Evolutionary conservation across 2,329 filamentous ascomycete species (phyloP).

Genomic region (Cladophialophora bantiana): DNA sequence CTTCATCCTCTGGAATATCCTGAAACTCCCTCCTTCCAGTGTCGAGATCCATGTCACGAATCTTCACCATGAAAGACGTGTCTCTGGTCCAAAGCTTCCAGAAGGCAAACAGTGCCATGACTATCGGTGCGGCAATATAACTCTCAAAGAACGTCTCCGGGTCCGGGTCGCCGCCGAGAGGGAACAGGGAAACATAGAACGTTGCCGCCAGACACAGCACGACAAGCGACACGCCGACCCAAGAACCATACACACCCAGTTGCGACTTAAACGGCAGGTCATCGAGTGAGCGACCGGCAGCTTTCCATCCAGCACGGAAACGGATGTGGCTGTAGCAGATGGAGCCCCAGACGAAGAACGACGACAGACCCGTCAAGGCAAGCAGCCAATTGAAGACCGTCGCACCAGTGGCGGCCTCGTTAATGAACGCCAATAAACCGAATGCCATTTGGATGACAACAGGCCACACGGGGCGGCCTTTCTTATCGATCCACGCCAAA

Average conservation of each 20-base stretch:
- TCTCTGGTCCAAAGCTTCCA: constrained; percentile 46
- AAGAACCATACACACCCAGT: constrained; percentile 79
- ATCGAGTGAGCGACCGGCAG: constrained; percentile 71
- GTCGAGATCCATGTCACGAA: constrained; percentile 57
- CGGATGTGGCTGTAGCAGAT: constrained; percentile 70
- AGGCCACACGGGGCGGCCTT: constrained; percentile 78
- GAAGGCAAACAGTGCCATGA: constrained; percentile 58
- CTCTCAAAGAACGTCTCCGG: constrained; percentile 72
- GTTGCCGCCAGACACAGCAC: constrained; percentile 69
- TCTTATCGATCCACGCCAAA: constrained; percentile 80
- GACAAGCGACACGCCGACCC: constrained; percentile 73
- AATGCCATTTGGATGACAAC: constrained; percentile 71
- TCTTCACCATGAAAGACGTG: constrained; percentile 22
- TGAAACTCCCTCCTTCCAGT: constrained; percentile 76
- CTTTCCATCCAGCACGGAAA: constrained; percentile 81
- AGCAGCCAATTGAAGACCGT: constrained; percentile 80
- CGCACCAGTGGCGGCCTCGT: constrained; percentile 54
- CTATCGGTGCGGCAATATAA: constrained; percentile 66
- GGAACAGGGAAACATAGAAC: constrained; percentile 86
- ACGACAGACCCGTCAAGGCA: constrained; percentile 74
- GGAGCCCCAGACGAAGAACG: constrained; percentile 73
- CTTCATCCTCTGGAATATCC: constrained; percentile 24
- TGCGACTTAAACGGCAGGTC: constrained; percentile 85
- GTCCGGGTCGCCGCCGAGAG: constrained; percentile 59
- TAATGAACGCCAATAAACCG: constrained; percentile 80